Evolutionary conservation across 2,329 filamentous ascomycete genomes (phyloP), one percentile per base, ranked within the genome.

Genomic region (Xylaria sp.): DNA sequence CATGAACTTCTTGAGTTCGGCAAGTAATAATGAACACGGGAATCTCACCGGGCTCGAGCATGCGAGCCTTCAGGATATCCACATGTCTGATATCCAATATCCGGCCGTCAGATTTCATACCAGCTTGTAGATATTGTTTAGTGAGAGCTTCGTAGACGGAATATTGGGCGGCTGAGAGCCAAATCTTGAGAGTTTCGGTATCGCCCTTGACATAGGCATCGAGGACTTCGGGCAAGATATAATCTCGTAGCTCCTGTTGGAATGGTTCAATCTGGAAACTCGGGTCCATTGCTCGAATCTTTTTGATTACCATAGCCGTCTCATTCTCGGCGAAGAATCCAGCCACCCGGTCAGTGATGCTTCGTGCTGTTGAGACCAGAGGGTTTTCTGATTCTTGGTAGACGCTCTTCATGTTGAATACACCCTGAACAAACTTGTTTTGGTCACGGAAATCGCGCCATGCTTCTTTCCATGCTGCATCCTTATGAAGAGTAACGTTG

Each of bases 271-370:
- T 86, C 75, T 97, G 92, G 83, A 99, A 99, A 68, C 84, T 85
- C 4, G 95, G 94, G 71, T 99, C 95, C 87, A 98, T 97, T 71
- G 93, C 87, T 47, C 94, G 89, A 83, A 99, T 96, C 77, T 94
- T 96, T 82, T 97, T 98, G 81, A 98, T 96, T 35, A 99, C 95
- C 85, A 90, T 90, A 29, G 95, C 95, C 0, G 93, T 97, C 81
- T 99, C 95, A 76, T 98, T 99, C 78, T 99, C 95, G 64, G 95
- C 95, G 69, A 99, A 99, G 81, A 97, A 99, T 27, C 95, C 93
- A 47, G 91, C 92, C 38, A 99, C 88, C 60, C 90, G 87, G 76
- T 99, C 95, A 31, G 93, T 94, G 70, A 99, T 97, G 76, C 92
- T 93, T 74, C 95, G 90, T 1, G 93, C 95, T 0, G 94, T 98